Base-by-base conservation (phyloP, 1,139 yeast genomes). In the Spencermartinsiella ligniputridi region DNA sequence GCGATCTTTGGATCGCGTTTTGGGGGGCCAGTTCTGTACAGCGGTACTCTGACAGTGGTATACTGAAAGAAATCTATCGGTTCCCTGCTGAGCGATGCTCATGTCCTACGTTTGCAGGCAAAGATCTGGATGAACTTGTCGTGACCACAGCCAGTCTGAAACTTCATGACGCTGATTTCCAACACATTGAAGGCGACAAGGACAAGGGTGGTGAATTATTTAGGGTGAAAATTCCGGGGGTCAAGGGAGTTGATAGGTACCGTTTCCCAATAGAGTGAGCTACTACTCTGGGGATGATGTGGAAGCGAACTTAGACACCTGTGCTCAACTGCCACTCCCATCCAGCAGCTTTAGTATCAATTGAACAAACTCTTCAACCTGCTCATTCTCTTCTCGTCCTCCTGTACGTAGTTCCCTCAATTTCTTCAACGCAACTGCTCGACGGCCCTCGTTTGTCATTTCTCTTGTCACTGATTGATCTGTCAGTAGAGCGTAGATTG, bases 61-160 rank as follows among this genome's bases (percentile, higher is more conserved):
- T 71, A 42, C 60, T 83, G 22, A 62, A 79, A 17, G 75, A 75
- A 52, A 74, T 72, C 49, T 76, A 72, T 58, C 49, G 61, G 9
- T 59, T 89, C 40, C 95, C 96, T 1, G 82, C 83, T 0, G 58
- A 72, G 42, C 69, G 81, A 52, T 64, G 81, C 37, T 79, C 92
- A 3, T 85, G 95, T 60, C 81, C 83, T 36, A 75, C 83, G 0
- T 71, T 85, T 52, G 95, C 89, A 4, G 95, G 95, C 2, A 61
- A 60, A 12, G 59, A 76, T 35, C 63, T 69, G 47, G 76, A 79
- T 55, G 83, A 79, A 45, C 55, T 89, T 47, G 82, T 74, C 55
- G 77, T 88, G 39, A 83, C 95, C 11, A 74, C 83, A 18, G 95
- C 84, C 1, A 78, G 78, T 52, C 57, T 68, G 49, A 63, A 74